A percentile compares a stretch with the other conserved stretches of the same genome.
Conservation (phyloP, 495 filamentous ascomycete genomes). For the Letharia lupina region DNA sequence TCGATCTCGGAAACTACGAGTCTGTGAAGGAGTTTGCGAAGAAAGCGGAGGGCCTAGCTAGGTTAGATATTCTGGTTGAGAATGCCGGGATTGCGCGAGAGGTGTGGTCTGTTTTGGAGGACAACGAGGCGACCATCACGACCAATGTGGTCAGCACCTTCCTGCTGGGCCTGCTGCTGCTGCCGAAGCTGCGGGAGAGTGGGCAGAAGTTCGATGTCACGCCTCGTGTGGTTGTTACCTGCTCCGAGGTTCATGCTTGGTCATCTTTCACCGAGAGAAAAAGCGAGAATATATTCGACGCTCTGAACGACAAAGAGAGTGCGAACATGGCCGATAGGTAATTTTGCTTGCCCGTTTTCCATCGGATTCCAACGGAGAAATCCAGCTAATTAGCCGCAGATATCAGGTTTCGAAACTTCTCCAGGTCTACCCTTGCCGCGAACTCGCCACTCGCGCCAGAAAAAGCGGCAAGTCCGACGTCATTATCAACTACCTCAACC, state of each 20-base stretch:
- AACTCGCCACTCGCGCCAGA: conserved; percentile 24
- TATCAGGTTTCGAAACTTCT: conserved; percentile 31
- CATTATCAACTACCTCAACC: conserved; percentile 46
- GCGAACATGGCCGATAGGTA: conserved; percentile 24
- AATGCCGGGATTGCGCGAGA: conserved; percentile 31
- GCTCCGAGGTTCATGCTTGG: conserved; percentile 26
- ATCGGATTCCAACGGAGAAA: not conserved
- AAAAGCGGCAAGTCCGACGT: conserved; percentile 29
- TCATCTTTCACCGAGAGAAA: conserved; percentile 24
- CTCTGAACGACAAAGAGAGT: conserved; percentile 25
- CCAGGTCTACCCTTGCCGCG: conserved; percentile 28
- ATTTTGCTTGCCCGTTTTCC: not conserved
- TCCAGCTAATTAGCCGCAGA: conserved; percentile 2
- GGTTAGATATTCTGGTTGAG: conserved; percentile 31
- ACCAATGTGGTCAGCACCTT: conserved; percentile 40
- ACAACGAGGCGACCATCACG: conserved; percentile 34
- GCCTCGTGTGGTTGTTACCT: conserved; percentile 27
- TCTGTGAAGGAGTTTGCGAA: conserved; percentile 32
- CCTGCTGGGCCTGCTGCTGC: conserved; percentile 29
- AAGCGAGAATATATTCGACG: conserved; percentile 24
- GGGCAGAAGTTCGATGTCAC: conserved; percentile 16
- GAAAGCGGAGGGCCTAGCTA: conserved; percentile 20
- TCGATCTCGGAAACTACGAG: conserved; percentile 32
- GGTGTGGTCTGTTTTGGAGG: conserved; percentile 27
- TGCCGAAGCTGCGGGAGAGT: conserved; percentile 28